A percentile compares a stretch with the other conserved stretches of the same genome.
Evolutionary conservation across 176 grass and related monocot species (phyloP).

Genomic region (Oryza glaberrima): DNA sequence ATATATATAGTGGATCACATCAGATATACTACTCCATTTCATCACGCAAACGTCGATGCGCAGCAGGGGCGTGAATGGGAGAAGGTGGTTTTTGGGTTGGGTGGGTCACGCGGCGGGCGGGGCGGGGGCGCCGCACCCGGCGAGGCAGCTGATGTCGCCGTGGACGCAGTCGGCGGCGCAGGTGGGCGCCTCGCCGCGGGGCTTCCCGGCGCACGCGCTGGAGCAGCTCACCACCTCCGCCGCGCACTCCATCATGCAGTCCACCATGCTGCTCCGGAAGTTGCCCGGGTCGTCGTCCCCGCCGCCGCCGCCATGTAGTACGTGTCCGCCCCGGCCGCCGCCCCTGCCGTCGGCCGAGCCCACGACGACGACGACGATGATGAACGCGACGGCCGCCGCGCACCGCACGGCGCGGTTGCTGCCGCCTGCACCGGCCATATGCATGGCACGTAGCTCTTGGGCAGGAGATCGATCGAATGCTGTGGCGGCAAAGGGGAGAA

Average conservation of each 20-base stretch:
- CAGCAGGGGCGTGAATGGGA: too few relatives aligned
- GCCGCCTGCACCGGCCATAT: neutral
- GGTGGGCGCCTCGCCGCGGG: slow-evolving; percentile 17
- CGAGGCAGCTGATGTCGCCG: slow-evolving; percentile 27
- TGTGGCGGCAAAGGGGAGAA: too few relatives aligned
- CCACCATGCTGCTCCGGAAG: neutral
- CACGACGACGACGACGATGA: neutral
- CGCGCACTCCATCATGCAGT: slow-evolving; percentile 30
- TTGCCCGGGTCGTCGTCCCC: neutral
- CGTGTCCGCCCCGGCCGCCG: neutral
- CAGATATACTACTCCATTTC: too few relatives aligned
- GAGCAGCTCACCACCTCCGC: slow-evolving; percentile 30
- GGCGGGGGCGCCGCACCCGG: neutral
- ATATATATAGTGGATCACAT: too few relatives aligned
- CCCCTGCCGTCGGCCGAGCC: neutral
- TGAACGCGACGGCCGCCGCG: neutral
- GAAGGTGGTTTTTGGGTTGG: too few relatives aligned
- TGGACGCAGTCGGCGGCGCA: slow-evolving; percentile 42
- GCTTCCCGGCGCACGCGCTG: slow-evolving; percentile 8
- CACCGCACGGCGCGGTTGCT: neutral
- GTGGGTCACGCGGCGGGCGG: slow-evolving; percentile 12
- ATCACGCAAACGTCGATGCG: too few relatives aligned
- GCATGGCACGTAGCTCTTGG: too few relatives aligned
- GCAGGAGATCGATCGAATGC: too few relatives aligned
- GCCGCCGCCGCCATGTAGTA: too few relatives aligned